Base-by-base conservation (phyloP, 805 yeast species). In the Candida easanensis region DNA sequence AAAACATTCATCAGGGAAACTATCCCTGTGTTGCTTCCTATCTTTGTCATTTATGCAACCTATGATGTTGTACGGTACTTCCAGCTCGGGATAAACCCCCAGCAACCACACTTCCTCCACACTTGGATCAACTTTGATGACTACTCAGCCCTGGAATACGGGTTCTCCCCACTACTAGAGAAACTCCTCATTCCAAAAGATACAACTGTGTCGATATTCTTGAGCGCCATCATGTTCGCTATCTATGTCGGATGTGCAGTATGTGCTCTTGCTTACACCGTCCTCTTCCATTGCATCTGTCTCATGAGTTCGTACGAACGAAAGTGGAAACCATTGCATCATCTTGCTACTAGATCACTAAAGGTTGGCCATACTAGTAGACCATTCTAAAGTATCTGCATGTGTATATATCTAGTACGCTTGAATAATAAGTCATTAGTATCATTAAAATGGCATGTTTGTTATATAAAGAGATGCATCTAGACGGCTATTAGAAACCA, bases 401-500 rank as follows among this genome's bases (percentile, higher is more conserved):
- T n/a, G n/a, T n/a, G n/a, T n/a, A n/a, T n/a, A n/a, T n/a, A n/a
- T n/a, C n/a, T n/a, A n/a, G n/a, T n/a, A n/a, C n/a, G n/a, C n/a
- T n/a, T n/a, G n/a, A n/a, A n/a, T n/a, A n/a, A n/a, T n/a, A n/a
- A n/a, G n/a, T n/a, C n/a, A n/a, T n/a, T n/a, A n/a, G n/a, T n/a
- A n/a, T n/a, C n/a, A n/a, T n/a, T n/a, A n/a, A n/a, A n/a, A n/a
- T n/a, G n/a, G 15, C 14, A 27, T n/a, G 31, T 22, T n/a, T 11
- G 19, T 5, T 34, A 10, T 22, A 22, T 34, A 22, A 5, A 15
- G 15, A 18, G n/a, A 15, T 37, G 18, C 27, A 9, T 16, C 18
- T n/a, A 20, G 22, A 37, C 14, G 22, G 13, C 11, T 26, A n/a
- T 42, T 39, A 59, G 34, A 57, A 59, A 10, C 73, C 77, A 56